phyloP scores from a whole-genome alignment of 805 yeast species.

The Metschnikowia lochheadii region DNA sequence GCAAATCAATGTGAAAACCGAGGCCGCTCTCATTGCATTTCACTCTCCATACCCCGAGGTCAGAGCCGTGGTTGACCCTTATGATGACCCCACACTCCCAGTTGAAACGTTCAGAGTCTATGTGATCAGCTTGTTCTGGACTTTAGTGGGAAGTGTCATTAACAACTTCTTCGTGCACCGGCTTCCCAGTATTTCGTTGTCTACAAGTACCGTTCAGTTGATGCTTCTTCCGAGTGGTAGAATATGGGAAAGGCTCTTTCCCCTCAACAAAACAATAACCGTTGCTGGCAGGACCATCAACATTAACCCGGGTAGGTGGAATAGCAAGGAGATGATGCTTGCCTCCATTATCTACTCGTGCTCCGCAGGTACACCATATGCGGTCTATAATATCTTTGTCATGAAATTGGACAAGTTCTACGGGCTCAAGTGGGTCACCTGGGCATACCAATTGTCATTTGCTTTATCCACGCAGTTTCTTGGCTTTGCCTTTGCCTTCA shows the following conservation, averaged over 20 bases:
- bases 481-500: slow-evolving; percentile 66
- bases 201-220: slow-evolving; percentile 38
- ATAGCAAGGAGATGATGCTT: slow-evolving; percentile 43
- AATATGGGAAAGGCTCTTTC: slow-evolving; percentile 35
- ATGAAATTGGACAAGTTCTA: slow-evolving; percentile 42
- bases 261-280: slow-evolving; percentile 19
- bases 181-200: slow-evolving; percentile 45
- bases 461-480: slow-evolving; percentile 54
- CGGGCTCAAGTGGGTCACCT: slow-evolving; percentile 41
- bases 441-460: slow-evolving; percentile 52
- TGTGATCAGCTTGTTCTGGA: slow-evolving; percentile 48
- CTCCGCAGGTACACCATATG: slow-evolving; percentile 40
- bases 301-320: slow-evolving; percentile 42
- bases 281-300: slow-evolving; percentile 23
- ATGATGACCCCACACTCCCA: slow-evolving; percentile 47
- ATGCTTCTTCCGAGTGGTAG: slow-evolving; percentile 38
- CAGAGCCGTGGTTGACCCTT: slow-evolving; percentile 58
- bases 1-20: slow-evolving; percentile 33
- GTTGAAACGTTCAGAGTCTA: slow-evolving; percentile 56
- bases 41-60: slow-evolving; percentile 65
- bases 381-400: slow-evolving; percentile 39
- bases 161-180: slow-evolving; percentile 57
- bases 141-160: slow-evolving; percentile 49
- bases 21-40: slow-evolving; percentile 40
- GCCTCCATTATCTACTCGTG: slow-evolving; percentile 42